Evolutionary conservation across 257 asterid genomes (phyloP), one percentile per base, ranked within the genome.

Genomic region (Rehmannia glutinosa): DNA sequence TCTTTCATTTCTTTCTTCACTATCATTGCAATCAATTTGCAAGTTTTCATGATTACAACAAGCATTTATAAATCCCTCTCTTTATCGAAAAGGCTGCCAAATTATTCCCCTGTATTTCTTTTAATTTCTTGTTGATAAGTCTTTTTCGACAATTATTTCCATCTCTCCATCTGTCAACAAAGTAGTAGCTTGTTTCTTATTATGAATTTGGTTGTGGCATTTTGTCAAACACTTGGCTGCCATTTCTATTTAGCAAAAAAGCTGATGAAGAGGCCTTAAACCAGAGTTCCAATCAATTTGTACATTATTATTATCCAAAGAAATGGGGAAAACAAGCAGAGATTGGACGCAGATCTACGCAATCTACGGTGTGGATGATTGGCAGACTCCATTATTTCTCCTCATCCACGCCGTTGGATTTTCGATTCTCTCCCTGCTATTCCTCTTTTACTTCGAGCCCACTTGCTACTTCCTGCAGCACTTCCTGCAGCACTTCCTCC

Each of bases 321-420:
- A 13, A 9, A 41, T 83, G 93, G 90, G 88, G 2, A 85, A 83
- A 77, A 20, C 87, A 6, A 82, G 82, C 1, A 73, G 96, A 74
- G 96, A 88, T 21, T 88, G 96, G 96, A 59, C 84, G 12, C 93
- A 86, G 87, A 88, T 88, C 92, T 88, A 88, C 49, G 85, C 87
- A 56, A 86, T 88, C 76, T 88, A 88, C 75, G 96, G 96, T 5
- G 47, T 88, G 10, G 89, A 80, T 15, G 96, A 86, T 46, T 88
- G 94, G 94, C 94, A 86, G 28, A 84, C 96, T 1, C 94, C 91
- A 7, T 19, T 86, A 0, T 88, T 88, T 52, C 83, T 88, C n/a
- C 75, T 88, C 20, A 65, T 82, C 60, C 70, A 88, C 61, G 96
- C 87, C 33, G 52, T 81, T 6, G 53, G 55, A 33, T 88, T 88